Base-by-base conservation (phyloP, 225 moss, liverwort and hornwort species). In the Pseudisothecium myosuroides region DNA sequence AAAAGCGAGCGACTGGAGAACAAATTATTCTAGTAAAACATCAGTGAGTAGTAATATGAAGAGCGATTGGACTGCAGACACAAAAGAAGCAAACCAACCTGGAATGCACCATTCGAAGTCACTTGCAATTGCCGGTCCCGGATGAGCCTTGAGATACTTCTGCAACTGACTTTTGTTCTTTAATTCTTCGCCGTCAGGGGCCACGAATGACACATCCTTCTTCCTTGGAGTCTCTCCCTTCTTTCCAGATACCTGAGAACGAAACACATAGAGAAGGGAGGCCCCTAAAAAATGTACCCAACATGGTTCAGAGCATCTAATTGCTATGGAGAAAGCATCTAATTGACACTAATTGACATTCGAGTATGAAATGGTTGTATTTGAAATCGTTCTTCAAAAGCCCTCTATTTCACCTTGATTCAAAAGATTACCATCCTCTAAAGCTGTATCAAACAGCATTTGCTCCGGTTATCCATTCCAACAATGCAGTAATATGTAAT, bases 41-140 rank as follows among this genome's bases (percentile, higher is more conserved):
- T 62, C 87, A 63, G 71, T 31, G 39, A 64, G 72, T 47, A 62
- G 39, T 84, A 80, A 75, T 52, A 83, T 80, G 59, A 79, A 83
- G 72, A 47, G 45, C 26, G 72, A 64, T 63, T 73, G 34, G 58
- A 84, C 80, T 55, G 36, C 60, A 67, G 81, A 87, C 77, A 84
- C 58, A 80, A 45, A 73, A 80, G 32, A 43, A 79, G 81, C 27
- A 87, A 66, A 74, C 86, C 81, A 80, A 93, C 93, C 90, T 91
- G 95, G 92, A 41, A 94, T 93, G 83, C 91, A 92, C 96, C 96
- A 98, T 82, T 96, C 96, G 82, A 98, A 96, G 83, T 98, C 96
- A 75, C 91, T 88, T 56, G 91, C 88, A 80, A 90, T 89, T 41
- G 94, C 92, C 65, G 90, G 88, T 83, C 94, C 96, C 26, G 93